These are phyloP conservation scores for Candida ulmi DNA, from an alignment of 805 yeast genomes.

Conservation along the genomic window DNA sequence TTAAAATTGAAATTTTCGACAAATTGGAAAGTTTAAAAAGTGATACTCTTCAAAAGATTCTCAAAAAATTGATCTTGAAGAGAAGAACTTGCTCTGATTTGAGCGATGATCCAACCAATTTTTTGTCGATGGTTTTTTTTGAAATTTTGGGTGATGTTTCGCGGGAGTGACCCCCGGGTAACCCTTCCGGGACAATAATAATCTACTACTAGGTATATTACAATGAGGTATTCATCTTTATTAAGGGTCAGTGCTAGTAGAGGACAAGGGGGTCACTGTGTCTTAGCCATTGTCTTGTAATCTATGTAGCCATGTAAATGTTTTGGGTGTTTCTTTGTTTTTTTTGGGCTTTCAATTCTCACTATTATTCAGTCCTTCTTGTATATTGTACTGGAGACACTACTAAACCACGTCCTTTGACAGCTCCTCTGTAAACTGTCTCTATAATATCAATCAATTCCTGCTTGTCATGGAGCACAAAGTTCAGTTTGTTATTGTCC, in stretches of 20 bases:
- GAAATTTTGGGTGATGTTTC: not conserved
- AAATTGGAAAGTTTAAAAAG: not conserved
- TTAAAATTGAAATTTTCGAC: not conserved
- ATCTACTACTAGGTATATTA: no score
- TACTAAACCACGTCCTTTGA: constrained; percentile 89
- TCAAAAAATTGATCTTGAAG: not conserved
- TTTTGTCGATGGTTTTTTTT: no score
- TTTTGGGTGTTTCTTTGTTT: no score
- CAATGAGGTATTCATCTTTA: no score
- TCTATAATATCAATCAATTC: constrained; percentile 90
- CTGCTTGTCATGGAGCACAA: constrained; percentile 71
- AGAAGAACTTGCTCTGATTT: no score
- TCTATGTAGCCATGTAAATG: no score
- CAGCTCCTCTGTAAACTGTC: constrained; percentile 84
- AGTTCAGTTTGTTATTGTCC: constrained; percentile 89
- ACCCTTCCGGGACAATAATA: no score
- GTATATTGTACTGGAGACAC: constrained; percentile 53
- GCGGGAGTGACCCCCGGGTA: not conserved
- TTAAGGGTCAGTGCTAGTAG: no score
- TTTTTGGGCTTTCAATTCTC: no score
- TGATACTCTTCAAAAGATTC: not conserved
- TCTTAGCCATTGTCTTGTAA: no score
- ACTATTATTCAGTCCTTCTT: constrained; percentile 12
- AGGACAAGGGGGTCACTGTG: no score
- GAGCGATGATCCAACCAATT: no score